Percentiles rank a stretch among this genome's conserved stretches.
phyloP scores from a whole-genome alignment of 345 rosid species.

The Conringia planisiliqua region DNA sequence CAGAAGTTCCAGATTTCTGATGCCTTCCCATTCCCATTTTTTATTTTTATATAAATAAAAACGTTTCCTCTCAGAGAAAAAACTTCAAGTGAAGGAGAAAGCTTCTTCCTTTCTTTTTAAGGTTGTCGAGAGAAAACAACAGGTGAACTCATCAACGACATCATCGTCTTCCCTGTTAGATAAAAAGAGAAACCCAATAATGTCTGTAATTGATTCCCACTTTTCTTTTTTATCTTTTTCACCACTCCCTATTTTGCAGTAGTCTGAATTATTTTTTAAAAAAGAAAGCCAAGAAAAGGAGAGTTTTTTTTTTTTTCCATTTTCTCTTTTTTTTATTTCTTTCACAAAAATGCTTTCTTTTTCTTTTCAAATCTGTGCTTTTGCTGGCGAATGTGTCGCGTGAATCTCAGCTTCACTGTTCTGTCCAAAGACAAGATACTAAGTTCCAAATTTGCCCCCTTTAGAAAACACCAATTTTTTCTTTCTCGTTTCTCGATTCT shows the following conservation, averaged over 20 bases:
- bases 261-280: not conserved
- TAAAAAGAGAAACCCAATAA: constrained; percentile 15
- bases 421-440: constrained; percentile 11
- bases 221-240: constrained; percentile 6
- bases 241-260: constrained; percentile 8
- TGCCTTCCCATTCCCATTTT: constrained; percentile 33
- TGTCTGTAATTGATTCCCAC: constrained; percentile 20
- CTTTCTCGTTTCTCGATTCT: constrained; percentile 2
- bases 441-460: constrained; percentile 30
- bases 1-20: constrained; percentile 46
- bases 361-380: constrained; percentile 6
- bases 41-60: not conserved
- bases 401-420: constrained; percentile 25
- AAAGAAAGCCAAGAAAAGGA: constrained; percentile 8
- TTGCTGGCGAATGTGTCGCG: constrained; percentile 15
- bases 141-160: constrained; percentile 26
- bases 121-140: constrained; percentile 32
- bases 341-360: not conserved
- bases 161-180: constrained; percentile 19
- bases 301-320: not conserved
- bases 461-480: not conserved
- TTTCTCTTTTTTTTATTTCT: not conserved
- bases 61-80: not conserved
- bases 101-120: constrained; percentile 29
- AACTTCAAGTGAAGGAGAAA: not conserved